Evolutionary conservation across 2,329 filamentous ascomycete species (phyloP), one percentile per base, ranked within the genome.

Genomic region (Alternaria metachromatica): DNA sequence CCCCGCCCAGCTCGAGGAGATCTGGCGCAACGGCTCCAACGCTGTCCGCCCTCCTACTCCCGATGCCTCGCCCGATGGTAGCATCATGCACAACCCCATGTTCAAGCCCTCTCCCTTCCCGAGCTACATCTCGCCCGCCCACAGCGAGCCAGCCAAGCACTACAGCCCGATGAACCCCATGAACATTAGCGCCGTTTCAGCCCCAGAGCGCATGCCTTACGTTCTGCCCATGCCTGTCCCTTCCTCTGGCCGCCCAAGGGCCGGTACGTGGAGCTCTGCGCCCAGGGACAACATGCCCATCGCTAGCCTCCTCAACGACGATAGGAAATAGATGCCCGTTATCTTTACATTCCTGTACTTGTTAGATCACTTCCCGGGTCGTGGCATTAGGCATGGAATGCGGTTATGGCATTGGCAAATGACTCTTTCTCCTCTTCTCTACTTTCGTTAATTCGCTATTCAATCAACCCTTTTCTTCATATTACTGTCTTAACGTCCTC

Each of bases 1-100:
- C 53, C 87, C 90, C 2, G 83, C 85, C 13, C 83, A 88, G 33
- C 84, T 93, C 20, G 91, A 93, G 80, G 89, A 90, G 75, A 88
- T 89, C n/a, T 93, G 90, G 89, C 77, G 78, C 64, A 70, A 65
- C 49, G 72, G 76, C 44, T 73, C 73, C 58, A 72, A 64, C 44
- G 70, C 69, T 41, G 71, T 78, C 15, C 79, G 74, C 55, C 78
- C 77, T 57, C 78, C 77, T 21, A 81, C 79, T 11, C 79, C 79
- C 5, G 79, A 80, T 46, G 75, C 75, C 28, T 80, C 79, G 28
- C 79, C 79, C 18, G 77, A 80, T 64, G 75, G 78, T 51, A 77
- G 72, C 71, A 72, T 80, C 50, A 75, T 76, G 72, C 68, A 76
- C 61, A 76, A 79, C 68, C 76, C 77, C 9, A 60, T 71, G 12